Base-by-base conservation (phyloP, 2,329 filamentous ascomycete species). In the Trichophyton mentagrophytes region DNA sequence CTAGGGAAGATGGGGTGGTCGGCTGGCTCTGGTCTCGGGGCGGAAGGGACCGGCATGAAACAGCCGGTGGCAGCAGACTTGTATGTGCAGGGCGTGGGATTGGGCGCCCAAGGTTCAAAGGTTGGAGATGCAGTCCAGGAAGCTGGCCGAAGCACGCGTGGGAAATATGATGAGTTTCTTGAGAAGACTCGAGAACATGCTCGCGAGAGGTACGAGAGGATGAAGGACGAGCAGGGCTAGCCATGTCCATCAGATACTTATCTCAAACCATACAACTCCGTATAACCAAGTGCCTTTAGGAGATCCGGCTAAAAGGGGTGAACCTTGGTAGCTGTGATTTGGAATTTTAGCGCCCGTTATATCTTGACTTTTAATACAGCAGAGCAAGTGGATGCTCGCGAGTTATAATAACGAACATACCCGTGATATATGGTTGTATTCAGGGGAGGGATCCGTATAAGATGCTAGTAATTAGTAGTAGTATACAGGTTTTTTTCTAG, bases 1-100 rank as follows among this genome's bases (percentile, higher is more conserved):
- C 73, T 80, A 9, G 76, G 74, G 61, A 79, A 79, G 62, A 79
- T 80, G 78, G 78, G 78, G 17, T 79, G 78, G 74, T 74, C 73
- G 1, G 75, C 72, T 3, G 78, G 78, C 0, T 71, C 75, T 58
- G 78, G 78, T 1, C 70, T 80, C 8, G 78, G 78, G 46, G 77
- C 76, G 3, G 72, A 77, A 63, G 77, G 77, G 1, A 76, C 75
- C 1, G 78, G 78, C 20, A 75, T 78, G 66, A 77, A 74, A 0
- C 75, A 72, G 1, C 76, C 77, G 0, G 77, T 80, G 59, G 69
- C 73, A 11, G 77, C 77, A 4, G 76, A 79, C 42, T 69, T 79
- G 9, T 80, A 80, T 64, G 77, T 74, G 3, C 76, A 78, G 60
- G 77, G 78, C 25, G 78, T 80, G 1, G 78, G 78, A 3, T 64